These are phyloP conservation scores for Fistulifera solaris DNA, from an alignment of 108 stramenopile genomes.

Conservation along the genomic window DNA sequence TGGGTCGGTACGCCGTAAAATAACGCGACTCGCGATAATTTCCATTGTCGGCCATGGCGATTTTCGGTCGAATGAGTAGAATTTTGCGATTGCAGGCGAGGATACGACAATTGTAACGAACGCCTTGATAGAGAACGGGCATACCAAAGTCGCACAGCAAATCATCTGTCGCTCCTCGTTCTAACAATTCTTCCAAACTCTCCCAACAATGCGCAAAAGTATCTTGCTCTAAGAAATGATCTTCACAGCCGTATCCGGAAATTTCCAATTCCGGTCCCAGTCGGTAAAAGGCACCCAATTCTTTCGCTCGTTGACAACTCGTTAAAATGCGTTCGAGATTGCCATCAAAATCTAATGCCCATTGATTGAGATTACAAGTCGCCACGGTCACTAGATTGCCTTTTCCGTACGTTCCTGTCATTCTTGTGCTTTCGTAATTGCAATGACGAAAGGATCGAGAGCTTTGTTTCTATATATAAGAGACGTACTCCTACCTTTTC, in stretches of 20 bases:
- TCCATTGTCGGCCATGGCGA: constrained; percentile 87
- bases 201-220: constrained; percentile 96
- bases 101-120: constrained; percentile 94
- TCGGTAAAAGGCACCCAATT: constrained; percentile 77
- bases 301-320: constrained; percentile 78
- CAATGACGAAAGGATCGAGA: too few species aligned
- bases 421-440: too few species aligned
- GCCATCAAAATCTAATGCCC: constrained; percentile 96
- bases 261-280: constrained; percentile 96
- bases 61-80: constrained; percentile 85
- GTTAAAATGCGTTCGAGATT: constrained; percentile 72
- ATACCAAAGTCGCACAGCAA: constrained; percentile 96
- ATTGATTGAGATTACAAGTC: constrained; percentile 97
- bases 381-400: constrained; percentile 69
- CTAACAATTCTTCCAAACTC: constrained; percentile 58
- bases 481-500: too few species aligned
- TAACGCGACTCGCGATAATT: constrained; percentile 96
- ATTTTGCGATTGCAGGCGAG: constrained; percentile 69
- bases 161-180: constrained; percentile 63
- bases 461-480: too few species aligned
- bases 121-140: constrained; percentile 76
- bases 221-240: constrained; percentile 94
- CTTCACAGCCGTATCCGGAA: constrained; percentile 97
- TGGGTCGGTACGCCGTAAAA: constrained; percentile 79
- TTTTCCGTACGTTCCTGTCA: too few species aligned